Evolutionary conservation across 768 basidiomycete species (phyloP), one percentile per base, ranked within the genome.

Genomic region (Pisolithus albus): DNA sequence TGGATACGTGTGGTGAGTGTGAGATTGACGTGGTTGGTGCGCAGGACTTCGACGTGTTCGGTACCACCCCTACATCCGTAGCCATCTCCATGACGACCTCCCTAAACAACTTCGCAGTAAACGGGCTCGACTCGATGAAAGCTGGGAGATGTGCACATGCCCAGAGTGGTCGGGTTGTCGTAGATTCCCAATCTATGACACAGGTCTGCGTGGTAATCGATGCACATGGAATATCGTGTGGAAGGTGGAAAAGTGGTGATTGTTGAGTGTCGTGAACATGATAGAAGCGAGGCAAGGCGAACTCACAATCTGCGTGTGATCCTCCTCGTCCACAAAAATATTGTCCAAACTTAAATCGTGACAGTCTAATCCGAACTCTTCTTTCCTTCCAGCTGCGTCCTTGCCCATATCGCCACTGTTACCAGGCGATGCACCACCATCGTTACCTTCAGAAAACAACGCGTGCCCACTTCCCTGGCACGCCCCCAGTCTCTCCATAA

Each of bases 111-210:
- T 78, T 80, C 1, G 79, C 76, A 2, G 84, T 81, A 72, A 89
- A 88, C 0, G 84, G 80, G 53, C 83, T 86, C n/a, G 81, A 80
- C 58, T 86, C 85, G 19, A 88, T 76, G 64, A 89, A 88, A 0
- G 86, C 78, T 0, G 89, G 89, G 2, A 90, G 74, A 61, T 92
- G 89, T 0, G 90, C 87, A 52, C 82, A 84, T 18, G 86, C 84
- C 88, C 88, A 92, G 18, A 92, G 75, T 4, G 89, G 90, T 13
- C 90, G 77, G 8, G 83, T 88, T 10, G 87, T 88, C n/a, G 89
- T 91, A 15, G 89, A 88, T 64, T 92, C 89, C 89, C 88, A 91
- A 59, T 92, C 90, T 39, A 92, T 92, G 52, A 92, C 79, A 60
- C 87, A 88, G 1, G 88, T 87, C 90, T 92, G 60, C 9, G 50